Evolutionary conservation across 331 rosid genomes (phyloP).

Genomic region (Erythrophleum ivorense): DNA sequence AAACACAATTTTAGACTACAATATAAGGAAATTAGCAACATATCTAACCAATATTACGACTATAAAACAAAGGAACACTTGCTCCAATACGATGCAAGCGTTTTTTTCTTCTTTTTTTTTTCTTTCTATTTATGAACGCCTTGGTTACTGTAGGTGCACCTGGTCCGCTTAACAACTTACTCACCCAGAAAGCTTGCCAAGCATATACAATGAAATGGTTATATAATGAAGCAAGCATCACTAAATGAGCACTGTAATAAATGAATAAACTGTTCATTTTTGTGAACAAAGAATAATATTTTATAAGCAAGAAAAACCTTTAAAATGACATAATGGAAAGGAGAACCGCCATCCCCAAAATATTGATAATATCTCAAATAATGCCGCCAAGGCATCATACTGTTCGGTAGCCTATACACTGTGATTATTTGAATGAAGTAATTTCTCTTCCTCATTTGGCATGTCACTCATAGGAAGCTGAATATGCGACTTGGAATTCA

Average conservation of each 20-base stretch:
- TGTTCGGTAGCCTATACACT: slow-evolving; percentile 55
- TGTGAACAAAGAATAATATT: slow-evolving; percentile 46
- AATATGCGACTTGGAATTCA: slow-evolving; percentile 65
- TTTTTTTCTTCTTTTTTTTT: too few relatives aligned
- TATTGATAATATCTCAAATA: slow-evolving; percentile 38
- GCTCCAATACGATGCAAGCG: too few relatives aligned
- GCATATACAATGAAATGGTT: background rate
- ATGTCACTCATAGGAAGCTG: slow-evolving; percentile 61
- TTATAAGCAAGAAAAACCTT: slow-evolving; percentile 35
- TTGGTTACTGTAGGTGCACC: background rate
- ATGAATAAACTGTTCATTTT: slow-evolving; percentile 32
- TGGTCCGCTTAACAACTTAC: background rate
- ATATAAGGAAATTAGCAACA: too few relatives aligned
- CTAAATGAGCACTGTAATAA: background rate
- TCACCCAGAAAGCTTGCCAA: background rate
- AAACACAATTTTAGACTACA: too few relatives aligned
- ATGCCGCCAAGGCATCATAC: slow-evolving; percentile 35
- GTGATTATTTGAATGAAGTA: slow-evolving; percentile 65
- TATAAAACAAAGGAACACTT: too few relatives aligned
- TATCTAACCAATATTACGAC: too few relatives aligned
- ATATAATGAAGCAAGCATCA: background rate
- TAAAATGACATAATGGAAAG: slow-evolving; percentile 32
- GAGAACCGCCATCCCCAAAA: slow-evolving; percentile 41
- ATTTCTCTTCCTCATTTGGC: slow-evolving; percentile 71
- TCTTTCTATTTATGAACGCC: background rate